Percentiles rank a stretch among this genome's conserved stretches.
These are phyloP conservation scores for Tolypocladium ophioglossoides DNA, from an alignment of 2,329 filamentous ascomycete species.

Conservation along the genomic window DNA sequence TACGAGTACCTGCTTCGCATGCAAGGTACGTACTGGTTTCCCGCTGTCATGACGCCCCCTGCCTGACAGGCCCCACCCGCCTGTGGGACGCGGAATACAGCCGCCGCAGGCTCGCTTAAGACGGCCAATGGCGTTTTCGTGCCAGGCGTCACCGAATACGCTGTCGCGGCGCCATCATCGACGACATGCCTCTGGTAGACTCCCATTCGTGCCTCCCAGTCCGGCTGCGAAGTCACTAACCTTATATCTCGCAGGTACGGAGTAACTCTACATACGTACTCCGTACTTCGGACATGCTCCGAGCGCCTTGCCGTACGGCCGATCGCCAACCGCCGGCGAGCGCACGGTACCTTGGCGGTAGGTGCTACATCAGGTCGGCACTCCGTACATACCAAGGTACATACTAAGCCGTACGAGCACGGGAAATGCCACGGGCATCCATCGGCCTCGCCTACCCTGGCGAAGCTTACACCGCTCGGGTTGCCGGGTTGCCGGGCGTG, in stretches of 20 bases:
- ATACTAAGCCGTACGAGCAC: too few relatives aligned
- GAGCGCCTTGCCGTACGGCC: not conserved
- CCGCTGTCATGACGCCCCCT: not conserved
- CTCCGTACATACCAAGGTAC: too few relatives aligned
- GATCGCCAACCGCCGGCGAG: not conserved
- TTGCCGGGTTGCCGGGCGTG: too few relatives aligned
- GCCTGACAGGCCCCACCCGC: not conserved
- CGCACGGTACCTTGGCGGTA: not conserved
- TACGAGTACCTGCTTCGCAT: not conserved
- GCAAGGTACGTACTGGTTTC: not conserved
- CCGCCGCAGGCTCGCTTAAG: conserved; percentile 3
- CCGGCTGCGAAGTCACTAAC: not conserved
- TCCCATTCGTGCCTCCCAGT: too few relatives aligned
- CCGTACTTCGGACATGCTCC: too few relatives aligned
- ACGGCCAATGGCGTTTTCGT: conserved; percentile 1
- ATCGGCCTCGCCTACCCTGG: too few relatives aligned
- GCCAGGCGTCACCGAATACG: not conserved
- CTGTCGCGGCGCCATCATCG: not conserved
- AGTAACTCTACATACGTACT: not conserved
- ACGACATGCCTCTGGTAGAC: not conserved
- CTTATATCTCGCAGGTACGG: not conserved
- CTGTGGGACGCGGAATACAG: conserved; percentile 3
- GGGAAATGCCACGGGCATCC: too few relatives aligned
- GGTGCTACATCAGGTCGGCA: too few relatives aligned
- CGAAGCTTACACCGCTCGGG: too few relatives aligned